Base-by-base conservation (phyloP, 139 green algal genomes). In the Coccomyxa sp. region DNA sequence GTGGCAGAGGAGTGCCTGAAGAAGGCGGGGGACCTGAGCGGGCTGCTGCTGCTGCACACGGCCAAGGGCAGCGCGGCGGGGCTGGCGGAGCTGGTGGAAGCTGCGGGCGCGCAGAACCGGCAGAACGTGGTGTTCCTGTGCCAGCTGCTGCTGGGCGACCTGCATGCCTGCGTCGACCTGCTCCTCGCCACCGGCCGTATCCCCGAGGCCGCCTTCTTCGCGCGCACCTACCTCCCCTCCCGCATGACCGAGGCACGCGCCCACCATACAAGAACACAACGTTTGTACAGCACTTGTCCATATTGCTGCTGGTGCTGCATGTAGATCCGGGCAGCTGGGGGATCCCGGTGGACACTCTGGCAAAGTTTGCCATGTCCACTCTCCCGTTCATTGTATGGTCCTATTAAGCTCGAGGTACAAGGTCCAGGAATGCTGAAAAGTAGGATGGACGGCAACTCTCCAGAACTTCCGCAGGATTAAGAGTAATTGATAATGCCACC, bases 171-270 rank as follows among this genome's bases (percentile, higher is more conserved):
- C 84, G 84, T 98, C 38, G 90, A 96, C 75, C 85, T 98, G 83
- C 90, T 98, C 63, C 28, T 90, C 11, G 77, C 83, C 1, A 87
- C 87, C 30, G 91, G 90, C 4, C 93, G 97, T 58, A 80, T 98
- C 12, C 96, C 97, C 0, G 97, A 99, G 89, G 97, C 97, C 0
- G 96, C 97, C 21, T 97, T 99, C 91, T 94, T 99, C 75, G 92
- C 95, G 16, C 90, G 97, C 78, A 98, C 96, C 58, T 99, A 99
- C 84, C 28, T 90, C 58, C 96, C 96, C 27, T 92, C 81, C 85
- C 84, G 83, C 79, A 91, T 98, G 76, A 91, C 84, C 3, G 90
- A 95, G 51, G 85, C 89, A 76, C 17, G 79, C 17, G 38, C 3
- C 38, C 38, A 51, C 38, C 38, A 7, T 51, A 51, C n/a, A n/a